Base-by-base conservation (phyloP, 129 eudicot species). In the Pittosporum tobira region DNA sequence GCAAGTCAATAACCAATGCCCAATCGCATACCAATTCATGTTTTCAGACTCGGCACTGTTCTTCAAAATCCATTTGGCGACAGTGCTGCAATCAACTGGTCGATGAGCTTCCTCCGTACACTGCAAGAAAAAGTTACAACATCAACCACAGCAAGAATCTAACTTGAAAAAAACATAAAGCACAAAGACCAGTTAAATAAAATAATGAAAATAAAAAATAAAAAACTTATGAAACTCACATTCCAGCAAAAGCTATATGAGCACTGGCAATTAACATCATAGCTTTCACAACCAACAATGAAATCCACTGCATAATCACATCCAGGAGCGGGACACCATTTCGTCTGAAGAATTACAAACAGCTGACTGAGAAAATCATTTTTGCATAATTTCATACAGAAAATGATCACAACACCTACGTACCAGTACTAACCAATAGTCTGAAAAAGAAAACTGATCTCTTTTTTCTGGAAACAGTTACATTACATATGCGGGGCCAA, bases 311-410 rank as follows among this genome's bases (percentile, higher is more conserved):
- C 90, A 66, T 79, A 79, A 64, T 81, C 90, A 73, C 95, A 85
- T 18, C 95, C 95, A 60, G 95, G 95, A 64, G 90, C 95, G 14
- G 95, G 95, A 65, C 95, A 86, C 95, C 95, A 82, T 66, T 86
- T 86, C 49, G 95, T 86, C 95, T 86, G 66, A 7, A 28, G 42
- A 46, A 49, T 18, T 51, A 13, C 5, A 19, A 71, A 40, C 31
- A 14, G 7, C 30, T 31, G 21, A 53, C 12, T 16, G 45, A 25
- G 15, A n/a, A 12, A 65, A 26, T 27, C 21, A 40, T 8, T 10
- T 18, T 18, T 31, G 62, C 18, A 43, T 48, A 62, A 60, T 46
- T 19, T 25, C 9, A 49, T 14, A 24, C 9, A 46, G 25, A 24
- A 53, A 22, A 48, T 19, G 40, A 31, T 28, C 26, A 46, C 48